phyloP scores from a whole-genome alignment of 345 rosid species.

The Eucalyptus dawsonii region DNA sequence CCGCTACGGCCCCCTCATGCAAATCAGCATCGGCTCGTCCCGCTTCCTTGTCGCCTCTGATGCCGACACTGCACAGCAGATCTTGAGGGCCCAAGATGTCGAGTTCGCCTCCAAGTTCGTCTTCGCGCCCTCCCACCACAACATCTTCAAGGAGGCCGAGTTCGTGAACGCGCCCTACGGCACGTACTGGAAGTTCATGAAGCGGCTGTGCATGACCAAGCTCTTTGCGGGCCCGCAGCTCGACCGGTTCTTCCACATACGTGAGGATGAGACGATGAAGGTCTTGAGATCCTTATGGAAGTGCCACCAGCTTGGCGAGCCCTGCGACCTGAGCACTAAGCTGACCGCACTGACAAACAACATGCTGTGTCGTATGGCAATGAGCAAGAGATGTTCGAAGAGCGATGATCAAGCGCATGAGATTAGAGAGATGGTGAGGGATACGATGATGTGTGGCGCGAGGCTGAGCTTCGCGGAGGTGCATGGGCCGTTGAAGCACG shows the following conservation, averaged over 20 bases:
- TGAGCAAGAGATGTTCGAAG: slow-evolving; percentile 32
- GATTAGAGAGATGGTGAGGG: slow-evolving; percentile 27
- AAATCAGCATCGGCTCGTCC: slow-evolving; percentile 26
- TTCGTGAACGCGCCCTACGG: slow-evolving; percentile 51
- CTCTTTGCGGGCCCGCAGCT: slow-evolving; percentile 47
- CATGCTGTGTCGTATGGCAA: slow-evolving; percentile 38
- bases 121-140: slow-evolving; percentile 34
- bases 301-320: slow-evolving; percentile 9
- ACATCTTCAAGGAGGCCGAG: slow-evolving; percentile 37
- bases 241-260: slow-evolving; percentile 27
- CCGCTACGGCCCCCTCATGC: slow-evolving; percentile 51
- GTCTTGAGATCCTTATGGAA: slow-evolving; percentile 17
- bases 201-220: slow-evolving; percentile 47
- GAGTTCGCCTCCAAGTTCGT: slow-evolving; percentile 47
- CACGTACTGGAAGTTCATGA: slow-evolving; percentile 65
- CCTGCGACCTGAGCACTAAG: slow-evolving; percentile 38
- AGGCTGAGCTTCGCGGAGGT: slow-evolving; percentile 25
- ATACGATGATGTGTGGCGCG: slow-evolving; percentile 12
- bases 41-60: slow-evolving; percentile 32
- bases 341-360: slow-evolving; percentile 32
- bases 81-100: slow-evolving; percentile 36
- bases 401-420: slow-evolving; percentile 12
- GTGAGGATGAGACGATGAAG: slow-evolving; percentile 35
- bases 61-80: slow-evolving; percentile 22
- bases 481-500: slow-evolving; percentile 17